These are phyloP conservation scores for Balakata baccata DNA, from an alignment of 345 rosid genomes.

Conservation along the genomic window DNA sequence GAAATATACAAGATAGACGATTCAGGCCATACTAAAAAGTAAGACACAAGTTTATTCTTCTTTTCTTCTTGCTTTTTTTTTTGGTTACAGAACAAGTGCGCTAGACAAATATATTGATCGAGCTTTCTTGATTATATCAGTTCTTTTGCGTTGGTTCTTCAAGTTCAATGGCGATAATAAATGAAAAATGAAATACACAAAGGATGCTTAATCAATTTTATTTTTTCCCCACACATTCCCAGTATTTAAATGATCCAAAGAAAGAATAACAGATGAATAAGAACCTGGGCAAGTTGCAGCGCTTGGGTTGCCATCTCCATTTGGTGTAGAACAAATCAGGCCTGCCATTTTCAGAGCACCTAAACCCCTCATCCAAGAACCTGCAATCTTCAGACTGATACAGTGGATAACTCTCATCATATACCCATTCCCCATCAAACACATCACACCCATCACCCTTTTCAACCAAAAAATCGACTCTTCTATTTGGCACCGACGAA, in stretches of 20 bases:
- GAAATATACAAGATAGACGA: not conserved
- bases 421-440: constrained; percentile 91
- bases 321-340: constrained; percentile 76
- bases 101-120: not conserved
- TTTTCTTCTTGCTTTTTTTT: too few species aligned
- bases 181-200: not conserved
- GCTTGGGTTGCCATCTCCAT: constrained; percentile 97
- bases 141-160: not conserved
- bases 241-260: constrained; percentile 4
- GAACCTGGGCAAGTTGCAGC: constrained; percentile 83
- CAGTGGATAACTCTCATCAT: constrained; percentile 86
- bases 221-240: constrained; percentile 8
- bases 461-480: constrained; percentile 57
- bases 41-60: too few species aligned
- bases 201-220: not conserved
- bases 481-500: constrained; percentile 27
- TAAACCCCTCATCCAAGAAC: constrained; percentile 79
- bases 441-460: constrained; percentile 61
- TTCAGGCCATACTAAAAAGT: not conserved
- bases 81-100: too few species aligned
- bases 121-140: not conserved
- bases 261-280: not conserved
- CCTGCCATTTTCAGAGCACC: constrained; percentile 86
- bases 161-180: not conserved
- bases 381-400: constrained; percentile 78